phyloP scores from a whole-genome alignment of 2,329 filamentous ascomycete genomes.

The Verticillium klebahnii region DNA sequence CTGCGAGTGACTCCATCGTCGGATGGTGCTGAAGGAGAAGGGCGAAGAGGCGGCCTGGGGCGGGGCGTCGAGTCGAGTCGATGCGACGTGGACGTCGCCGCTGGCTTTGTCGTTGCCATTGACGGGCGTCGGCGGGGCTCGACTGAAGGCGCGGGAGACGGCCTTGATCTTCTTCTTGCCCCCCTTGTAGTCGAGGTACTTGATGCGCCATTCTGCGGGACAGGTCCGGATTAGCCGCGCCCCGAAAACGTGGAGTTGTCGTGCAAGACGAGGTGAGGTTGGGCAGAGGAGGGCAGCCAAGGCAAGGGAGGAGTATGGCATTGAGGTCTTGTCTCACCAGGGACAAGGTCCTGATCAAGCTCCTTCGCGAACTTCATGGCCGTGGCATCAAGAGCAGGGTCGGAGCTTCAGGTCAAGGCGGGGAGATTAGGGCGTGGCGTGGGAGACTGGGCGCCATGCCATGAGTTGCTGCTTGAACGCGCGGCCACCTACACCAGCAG shows the following conservation, averaged over 20 bases:
- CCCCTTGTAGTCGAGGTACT: slow-evolving; percentile 93
- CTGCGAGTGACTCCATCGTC: slow-evolving; percentile 1
- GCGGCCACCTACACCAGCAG: not conserved
- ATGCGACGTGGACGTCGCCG: too few species aligned
- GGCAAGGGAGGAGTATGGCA: not conserved
- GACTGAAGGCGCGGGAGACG: slow-evolving; percentile 66
- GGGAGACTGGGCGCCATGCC: not conserved
- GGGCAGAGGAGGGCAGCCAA: slow-evolving; percentile 1
- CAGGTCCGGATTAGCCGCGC: not conserved
- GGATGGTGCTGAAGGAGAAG: not conserved
- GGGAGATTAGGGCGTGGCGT: not conserved
- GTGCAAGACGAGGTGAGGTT: not conserved
- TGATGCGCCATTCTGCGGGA: slow-evolving; percentile 74
- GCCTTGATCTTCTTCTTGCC: slow-evolving; percentile 94
- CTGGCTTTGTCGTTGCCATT: not conserved
- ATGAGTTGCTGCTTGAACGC: not conserved
- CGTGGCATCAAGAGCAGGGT: slow-evolving; percentile 15
- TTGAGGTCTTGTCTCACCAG: slow-evolving; percentile 47
- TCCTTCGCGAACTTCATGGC: slow-evolving; percentile 69
- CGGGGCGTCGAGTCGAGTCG: not conserved
- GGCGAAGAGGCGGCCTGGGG: not conserved
- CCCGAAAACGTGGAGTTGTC: not conserved
- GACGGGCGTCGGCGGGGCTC: slow-evolving; percentile 49
- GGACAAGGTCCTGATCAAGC: slow-evolving; percentile 81
- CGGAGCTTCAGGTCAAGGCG: not conserved